Evolutionary conservation across 1,284 basidiomycete species (phyloP).

Genomic region (Ceraceosorus guamensis): DNA sequence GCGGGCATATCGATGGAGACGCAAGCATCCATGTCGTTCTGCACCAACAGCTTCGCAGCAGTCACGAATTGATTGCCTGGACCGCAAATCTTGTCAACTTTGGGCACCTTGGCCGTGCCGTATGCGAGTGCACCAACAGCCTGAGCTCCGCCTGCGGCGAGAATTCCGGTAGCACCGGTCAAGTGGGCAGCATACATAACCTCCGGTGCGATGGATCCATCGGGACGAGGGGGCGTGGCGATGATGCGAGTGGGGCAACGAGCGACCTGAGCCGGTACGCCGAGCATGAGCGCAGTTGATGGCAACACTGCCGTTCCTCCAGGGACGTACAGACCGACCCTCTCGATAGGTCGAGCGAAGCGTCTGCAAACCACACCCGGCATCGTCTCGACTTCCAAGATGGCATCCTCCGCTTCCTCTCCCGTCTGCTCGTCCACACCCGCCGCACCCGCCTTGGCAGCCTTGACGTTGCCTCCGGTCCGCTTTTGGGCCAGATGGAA

Average conservation of each 20-base stretch:
- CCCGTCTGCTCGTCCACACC: slow-evolving; percentile 8
- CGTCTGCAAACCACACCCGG: slow-evolving; percentile 68
- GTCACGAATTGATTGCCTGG: slow-evolving; percentile 99
- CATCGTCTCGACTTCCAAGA: slow-evolving; percentile 86
- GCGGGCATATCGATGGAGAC: slow-evolving; percentile 99
- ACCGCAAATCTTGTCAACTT: slow-evolving; percentile 96
- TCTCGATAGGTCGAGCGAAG: slow-evolving; percentile 84
- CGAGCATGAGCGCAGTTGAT: slow-evolving; percentile 95
- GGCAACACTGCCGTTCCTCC: slow-evolving; percentile 95
- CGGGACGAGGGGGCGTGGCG: slow-evolving; percentile 77
- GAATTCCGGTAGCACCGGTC: slow-evolving; percentile 48
- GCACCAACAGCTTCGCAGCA: slow-evolving; percentile 97
- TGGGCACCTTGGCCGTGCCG: slow-evolving; percentile 89
- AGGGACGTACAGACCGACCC: slow-evolving; percentile 94
- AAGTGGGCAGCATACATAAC: slow-evolving; percentile 45
- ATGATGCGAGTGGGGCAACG: slow-evolving; percentile 86
- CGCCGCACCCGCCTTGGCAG: slow-evolving; percentile 14
- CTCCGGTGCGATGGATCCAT: slow-evolving; percentile 44
- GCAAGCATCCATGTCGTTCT: slow-evolving; percentile 94
- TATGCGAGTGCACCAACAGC: slow-evolving; percentile 96
- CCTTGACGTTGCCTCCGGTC: slow-evolving; percentile 54
- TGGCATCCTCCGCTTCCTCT: slow-evolving; percentile 57
- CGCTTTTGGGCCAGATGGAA: slow-evolving; percentile 48
- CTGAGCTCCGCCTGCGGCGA: slow-evolving; percentile 75
- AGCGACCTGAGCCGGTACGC: slow-evolving; percentile 94